Conservation (phyloP, 1,284 basidiomycete species). For the Malassezia vespertilionis region DNA sequence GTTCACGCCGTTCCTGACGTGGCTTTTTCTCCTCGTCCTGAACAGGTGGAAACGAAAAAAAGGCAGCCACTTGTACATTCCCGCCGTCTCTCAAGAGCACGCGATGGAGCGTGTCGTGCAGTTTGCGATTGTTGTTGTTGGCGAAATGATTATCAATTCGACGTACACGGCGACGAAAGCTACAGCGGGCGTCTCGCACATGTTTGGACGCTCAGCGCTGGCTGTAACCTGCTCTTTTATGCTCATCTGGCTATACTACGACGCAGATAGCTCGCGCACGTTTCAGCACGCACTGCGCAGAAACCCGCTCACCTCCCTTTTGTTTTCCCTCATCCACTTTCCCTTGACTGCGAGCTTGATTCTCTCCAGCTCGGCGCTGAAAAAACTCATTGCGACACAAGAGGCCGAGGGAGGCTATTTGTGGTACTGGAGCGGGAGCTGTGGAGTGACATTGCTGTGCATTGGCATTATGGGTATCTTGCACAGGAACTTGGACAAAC, state of each 20-base stretch:
- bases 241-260: conserved; percentile 42
- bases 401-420: conserved; percentile 20
- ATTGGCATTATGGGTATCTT: conserved; percentile 33
- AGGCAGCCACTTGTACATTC: conserved; percentile 31
- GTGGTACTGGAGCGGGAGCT: conserved; percentile 38
- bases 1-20: conserved; percentile 22
- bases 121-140: conserved; percentile 40
- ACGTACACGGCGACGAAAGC: conserved; percentile 20
- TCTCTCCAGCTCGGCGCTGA: conserved; percentile 25
- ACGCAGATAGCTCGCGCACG: conserved; percentile 32
- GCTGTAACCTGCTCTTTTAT: conserved; percentile 34
- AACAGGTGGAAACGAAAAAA: neutral
- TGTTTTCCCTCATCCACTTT: conserved; percentile 42
- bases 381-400: conserved; percentile 20
- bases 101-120: conserved; percentile 32
- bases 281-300: conserved; percentile 44
- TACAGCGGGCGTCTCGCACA: conserved; percentile 19
- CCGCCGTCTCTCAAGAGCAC: conserved; percentile 33
- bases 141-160: conserved; percentile 31
- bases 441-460: conserved; percentile 22
- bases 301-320: conserved; percentile 35
- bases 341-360: conserved; percentile 39
- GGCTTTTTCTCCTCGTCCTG: conserved; percentile 22
- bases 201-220: conserved; percentile 33
- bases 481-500: conserved; percentile 33